Evolutionary conservation across 805 yeast species (phyloP).

Genomic region (Scheffersomyces coipomensis): DNA sequence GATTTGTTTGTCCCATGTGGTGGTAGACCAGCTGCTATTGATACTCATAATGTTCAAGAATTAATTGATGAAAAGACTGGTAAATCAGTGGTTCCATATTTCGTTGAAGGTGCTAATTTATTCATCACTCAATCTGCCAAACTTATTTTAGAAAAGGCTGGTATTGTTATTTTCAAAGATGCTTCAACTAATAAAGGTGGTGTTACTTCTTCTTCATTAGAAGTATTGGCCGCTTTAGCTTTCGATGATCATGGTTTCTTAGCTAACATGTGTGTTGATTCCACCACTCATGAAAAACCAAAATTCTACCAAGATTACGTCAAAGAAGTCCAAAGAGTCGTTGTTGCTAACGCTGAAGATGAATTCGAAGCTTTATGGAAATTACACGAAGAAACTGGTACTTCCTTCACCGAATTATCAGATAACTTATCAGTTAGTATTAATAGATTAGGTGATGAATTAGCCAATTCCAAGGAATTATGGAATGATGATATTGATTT

Average conservation of each 20-base stretch:
- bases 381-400: slow-evolving; percentile 62
- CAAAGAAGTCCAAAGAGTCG: slow-evolving; percentile 71
- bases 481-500: slow-evolving; percentile 79
- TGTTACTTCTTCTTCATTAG: slow-evolving; percentile 94
- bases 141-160: slow-evolving; percentile 79
- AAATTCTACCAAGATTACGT: slow-evolving; percentile 82
- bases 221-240: slow-evolving; percentile 90
- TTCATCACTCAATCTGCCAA: slow-evolving; percentile 95
- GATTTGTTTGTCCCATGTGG: slow-evolving; percentile 97
- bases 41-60: slow-evolving; percentile 72
- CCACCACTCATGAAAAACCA: slow-evolving; percentile 54
- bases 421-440: slow-evolving; percentile 81
- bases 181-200: slow-evolving; percentile 99
- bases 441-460: slow-evolving; percentile 81
- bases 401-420: slow-evolving; percentile 67
- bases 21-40: slow-evolving; percentile 96
- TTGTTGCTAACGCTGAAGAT: slow-evolving; percentile 72
- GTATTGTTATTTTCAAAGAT: slow-evolving; percentile 86
- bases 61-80: slow-evolving; percentile 77
- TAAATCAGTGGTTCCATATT: slow-evolving; percentile 73
- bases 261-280: slow-evolving; percentile 72
- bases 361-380: slow-evolving; percentile 90
- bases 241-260: slow-evolving; percentile 84
- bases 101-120: slow-evolving; percentile 97
- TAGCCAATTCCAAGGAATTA: slow-evolving; percentile 74